Conservation (phyloP, 495 filamentous ascomycete genomes). For the Lasiosphaeria hispida region DNA sequence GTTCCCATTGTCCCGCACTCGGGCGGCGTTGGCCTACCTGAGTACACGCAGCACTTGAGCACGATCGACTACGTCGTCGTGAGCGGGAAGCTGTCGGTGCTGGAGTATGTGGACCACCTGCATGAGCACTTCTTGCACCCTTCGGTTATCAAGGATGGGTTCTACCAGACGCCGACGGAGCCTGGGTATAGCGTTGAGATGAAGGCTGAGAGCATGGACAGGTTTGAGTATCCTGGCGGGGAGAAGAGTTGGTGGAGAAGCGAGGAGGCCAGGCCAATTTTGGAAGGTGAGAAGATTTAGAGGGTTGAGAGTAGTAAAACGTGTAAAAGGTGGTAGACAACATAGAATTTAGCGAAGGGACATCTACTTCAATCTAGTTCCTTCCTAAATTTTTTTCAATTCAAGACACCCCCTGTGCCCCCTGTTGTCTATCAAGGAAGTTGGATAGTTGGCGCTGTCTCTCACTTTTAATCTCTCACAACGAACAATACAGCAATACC, state of each 20-base stretch:
- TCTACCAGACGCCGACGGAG: slow-evolving; percentile 79
- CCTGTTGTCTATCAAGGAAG: background rate
- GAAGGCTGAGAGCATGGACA: slow-evolving; percentile 82
- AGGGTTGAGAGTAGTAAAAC: background rate
- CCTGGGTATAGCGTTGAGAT: slow-evolving; percentile 91
- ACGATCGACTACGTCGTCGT: slow-evolving; percentile 95
- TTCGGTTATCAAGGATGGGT: slow-evolving; percentile 74
- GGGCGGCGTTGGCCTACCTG: slow-evolving; percentile 86
- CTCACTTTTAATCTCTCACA: background rate
- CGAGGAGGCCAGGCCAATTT: slow-evolving; percentile 64
- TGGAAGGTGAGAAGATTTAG: slow-evolving; percentile 56
- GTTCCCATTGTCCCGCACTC: slow-evolving; percentile 86
- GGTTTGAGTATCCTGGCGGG: slow-evolving; percentile 70
- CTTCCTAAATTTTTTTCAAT: background rate
- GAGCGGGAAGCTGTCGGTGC: slow-evolving; percentile 70
- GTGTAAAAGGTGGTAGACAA: background rate
- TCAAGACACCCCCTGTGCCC: too few species aligned
- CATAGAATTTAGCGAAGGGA: too few species aligned
- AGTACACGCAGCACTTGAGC: slow-evolving; percentile 91
- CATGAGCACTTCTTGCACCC: slow-evolving; percentile 93
- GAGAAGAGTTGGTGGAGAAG: slow-evolving; percentile 82
- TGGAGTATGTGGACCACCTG: slow-evolving; percentile 92
- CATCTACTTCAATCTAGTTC: too few species aligned
- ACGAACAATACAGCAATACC: slow-evolving; percentile 25
- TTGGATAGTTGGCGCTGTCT: background rate